A percentile compares a stretch with the other conserved stretches of the same genome.
Evolutionary conservation across 192 early-diverging fungal species (phyloP).

Genomic region (Anaeromyces robustus): DNA sequence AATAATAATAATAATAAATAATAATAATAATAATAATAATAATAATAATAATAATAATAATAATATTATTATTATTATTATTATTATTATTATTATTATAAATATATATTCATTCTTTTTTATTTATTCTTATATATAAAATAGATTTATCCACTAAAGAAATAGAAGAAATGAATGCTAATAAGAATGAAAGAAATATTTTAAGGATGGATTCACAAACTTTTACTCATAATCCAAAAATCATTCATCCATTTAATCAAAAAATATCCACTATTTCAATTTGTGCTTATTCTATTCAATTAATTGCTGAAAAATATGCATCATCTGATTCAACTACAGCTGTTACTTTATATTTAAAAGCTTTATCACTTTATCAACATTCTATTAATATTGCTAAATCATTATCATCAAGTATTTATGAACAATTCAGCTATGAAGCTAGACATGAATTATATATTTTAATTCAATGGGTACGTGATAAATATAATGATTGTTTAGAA

Average conservation of each 20-base stretch:
- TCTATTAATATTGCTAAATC: neutral
- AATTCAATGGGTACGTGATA: slow-evolving; percentile 78
- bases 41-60: too few species aligned
- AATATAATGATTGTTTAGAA: slow-evolving; percentile 83
- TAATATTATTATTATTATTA: neutral
- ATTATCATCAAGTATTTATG: neutral
- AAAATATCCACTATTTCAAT: neutral
- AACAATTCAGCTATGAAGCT: neutral
- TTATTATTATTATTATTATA: neutral
- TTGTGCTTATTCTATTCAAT: neutral
- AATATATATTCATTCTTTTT: too few species aligned
- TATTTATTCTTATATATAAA: too few species aligned
- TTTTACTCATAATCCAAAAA: neutral
- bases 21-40: too few species aligned
- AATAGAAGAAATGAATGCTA: neutral
- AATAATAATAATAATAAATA: too few species aligned
- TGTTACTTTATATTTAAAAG: neutral
- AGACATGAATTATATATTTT: neutral
- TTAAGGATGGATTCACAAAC: neutral
- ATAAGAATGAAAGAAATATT: neutral
- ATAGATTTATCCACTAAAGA: neutral
- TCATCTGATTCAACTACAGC: neutral
- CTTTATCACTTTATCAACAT: neutral
- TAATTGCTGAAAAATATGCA: neutral
- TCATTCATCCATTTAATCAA: neutral